A percentile compares a stretch with the other conserved stretches of the same genome.
These are phyloP conservation scores for Dendrostoma leiphaemia DNA, from an alignment of 2,329 filamentous ascomycete genomes.

Conservation along the genomic window DNA sequence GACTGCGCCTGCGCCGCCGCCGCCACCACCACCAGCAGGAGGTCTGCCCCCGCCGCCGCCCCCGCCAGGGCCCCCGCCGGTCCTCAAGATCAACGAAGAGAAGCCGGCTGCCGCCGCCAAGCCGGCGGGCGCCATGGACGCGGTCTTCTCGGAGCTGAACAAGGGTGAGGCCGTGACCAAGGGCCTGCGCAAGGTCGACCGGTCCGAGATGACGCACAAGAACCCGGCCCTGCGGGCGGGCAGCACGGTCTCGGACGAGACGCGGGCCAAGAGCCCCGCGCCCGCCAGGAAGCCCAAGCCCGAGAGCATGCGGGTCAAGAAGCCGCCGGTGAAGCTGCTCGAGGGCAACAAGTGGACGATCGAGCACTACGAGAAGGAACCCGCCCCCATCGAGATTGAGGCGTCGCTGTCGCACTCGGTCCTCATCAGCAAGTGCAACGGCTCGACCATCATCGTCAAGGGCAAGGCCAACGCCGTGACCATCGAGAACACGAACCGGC, in stretches of 20 bases:
- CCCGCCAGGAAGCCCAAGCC: constrained; percentile 87
- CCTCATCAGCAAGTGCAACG: constrained; percentile 88
- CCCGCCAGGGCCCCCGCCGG: constrained; percentile 67
- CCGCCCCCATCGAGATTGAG: constrained; percentile 73
- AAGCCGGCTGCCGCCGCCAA: constrained; percentile 43
- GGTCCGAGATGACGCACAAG: constrained; percentile 97
- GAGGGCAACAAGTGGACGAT: constrained; percentile 94
- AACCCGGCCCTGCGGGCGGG: constrained; percentile 81
- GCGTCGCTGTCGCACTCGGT: constrained; percentile 84
- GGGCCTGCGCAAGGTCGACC: constrained; percentile 88
- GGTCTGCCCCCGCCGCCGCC: constrained; percentile 61
- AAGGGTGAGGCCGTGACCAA: constrained; percentile 85
- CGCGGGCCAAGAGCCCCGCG: constrained; percentile 77
- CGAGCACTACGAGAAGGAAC: constrained; percentile 84
- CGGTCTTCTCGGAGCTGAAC: constrained; percentile 91
- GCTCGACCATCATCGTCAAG: constrained; percentile 82
- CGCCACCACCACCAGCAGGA: constrained; percentile 50
- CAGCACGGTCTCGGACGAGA: constrained; percentile 64
- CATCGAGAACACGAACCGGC: constrained; percentile 81
- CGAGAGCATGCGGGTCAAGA: constrained; percentile 80
- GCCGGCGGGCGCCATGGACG: constrained; percentile 64
- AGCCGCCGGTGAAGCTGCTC: constrained; percentile 74
- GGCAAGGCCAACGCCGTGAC: constrained; percentile 98
- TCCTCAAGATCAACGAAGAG: constrained; percentile 53
- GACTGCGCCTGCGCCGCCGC: constrained; percentile 57